Evolutionary conservation across 2,329 filamentous ascomycete genomes (phyloP), one percentile per base, ranked within the genome.

Genomic region (Didymella lethalis): DNA sequence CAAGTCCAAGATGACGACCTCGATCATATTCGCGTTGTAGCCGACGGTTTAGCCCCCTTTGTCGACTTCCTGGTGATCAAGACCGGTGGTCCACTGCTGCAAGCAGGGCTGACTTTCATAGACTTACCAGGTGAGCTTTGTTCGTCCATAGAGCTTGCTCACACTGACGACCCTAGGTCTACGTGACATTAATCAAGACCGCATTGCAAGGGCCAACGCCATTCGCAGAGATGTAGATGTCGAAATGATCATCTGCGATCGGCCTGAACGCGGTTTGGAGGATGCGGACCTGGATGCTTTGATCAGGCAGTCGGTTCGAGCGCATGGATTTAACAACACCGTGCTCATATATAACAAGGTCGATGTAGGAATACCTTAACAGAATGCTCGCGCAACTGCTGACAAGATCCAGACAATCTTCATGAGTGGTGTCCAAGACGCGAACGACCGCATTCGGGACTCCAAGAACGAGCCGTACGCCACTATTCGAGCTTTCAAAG

Each of bases 171-270:
- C 8, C 6, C 1, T n/a, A 58, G 55, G 55, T 7, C 38, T 58
- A 4, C 55, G 55, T 3, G 55, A 58, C 14, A 53, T 58, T 7
- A 58, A 58, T 10, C 55, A 58, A 5, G 55, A 53, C 6, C 55
- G 55, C 4, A 48, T 58, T 12, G 55, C 55, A 18, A 58, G 55
- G 34, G 36, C 44, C 18, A 53, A 58, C 20, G 49, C 55, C 6
- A 48, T 53, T 18, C 55, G 55, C 14, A 44, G 55, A 48, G 25
- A 53, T 8, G 55, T 58, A 1, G 55, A 58, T 20, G 45, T 58
- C 3, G 55, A 58, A 32, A 12, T 58, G n/a, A 53, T 58, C 11
- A 53, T 58, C 14, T 58, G 55, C 25, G 55, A 58, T 45, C 48
- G 55, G 14, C 45, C 55, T 18, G 55, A 58, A 26, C 55, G 55